Conservation (phyloP, 2,329 filamentous ascomycete species). For the Pseudopithomyces maydicus region DNA sequence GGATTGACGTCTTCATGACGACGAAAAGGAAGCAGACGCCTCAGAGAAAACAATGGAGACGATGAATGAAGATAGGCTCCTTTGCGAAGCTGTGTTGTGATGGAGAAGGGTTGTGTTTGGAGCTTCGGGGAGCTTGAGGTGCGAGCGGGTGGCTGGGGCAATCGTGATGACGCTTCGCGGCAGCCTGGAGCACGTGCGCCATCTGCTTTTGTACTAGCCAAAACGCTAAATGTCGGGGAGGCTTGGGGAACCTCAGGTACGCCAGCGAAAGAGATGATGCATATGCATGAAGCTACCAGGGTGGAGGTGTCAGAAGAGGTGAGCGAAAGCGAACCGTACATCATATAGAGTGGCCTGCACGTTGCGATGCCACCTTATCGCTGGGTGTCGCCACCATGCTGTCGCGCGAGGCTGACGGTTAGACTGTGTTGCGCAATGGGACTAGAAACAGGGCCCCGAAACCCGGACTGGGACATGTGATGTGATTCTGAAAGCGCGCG, state of each 20-base stretch:
- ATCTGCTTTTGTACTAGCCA: neutral
- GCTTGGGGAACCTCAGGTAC: neutral
- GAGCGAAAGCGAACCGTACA: no score
- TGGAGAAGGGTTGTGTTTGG: slow-evolving; percentile 11
- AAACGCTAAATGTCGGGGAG: neutral
- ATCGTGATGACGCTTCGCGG: neutral
- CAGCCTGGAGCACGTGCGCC: neutral
- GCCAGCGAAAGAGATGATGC: no score
- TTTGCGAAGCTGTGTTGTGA: slow-evolving; percentile 13
- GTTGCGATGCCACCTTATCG: no score
- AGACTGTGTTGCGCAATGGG: no score
- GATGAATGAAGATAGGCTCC: slow-evolving; percentile 18
- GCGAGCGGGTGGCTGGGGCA: neutral
- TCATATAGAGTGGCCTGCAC: no score
- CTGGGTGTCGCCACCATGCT: no score
- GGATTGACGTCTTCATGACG: slow-evolving; percentile 82
- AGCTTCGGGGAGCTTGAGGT: slow-evolving; percentile 12
- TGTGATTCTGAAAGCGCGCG: no score
- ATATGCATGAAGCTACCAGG: neutral
- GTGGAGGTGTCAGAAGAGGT: no score
- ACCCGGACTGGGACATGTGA: no score
- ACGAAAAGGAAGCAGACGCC: slow-evolving; percentile 17
- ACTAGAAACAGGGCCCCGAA: no score
- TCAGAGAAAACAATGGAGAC: slow-evolving; percentile 11
- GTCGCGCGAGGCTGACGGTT: no score